Base-by-base conservation (phyloP, 495 filamentous ascomycete species). In the Penicilliopsis zonata region DNA sequence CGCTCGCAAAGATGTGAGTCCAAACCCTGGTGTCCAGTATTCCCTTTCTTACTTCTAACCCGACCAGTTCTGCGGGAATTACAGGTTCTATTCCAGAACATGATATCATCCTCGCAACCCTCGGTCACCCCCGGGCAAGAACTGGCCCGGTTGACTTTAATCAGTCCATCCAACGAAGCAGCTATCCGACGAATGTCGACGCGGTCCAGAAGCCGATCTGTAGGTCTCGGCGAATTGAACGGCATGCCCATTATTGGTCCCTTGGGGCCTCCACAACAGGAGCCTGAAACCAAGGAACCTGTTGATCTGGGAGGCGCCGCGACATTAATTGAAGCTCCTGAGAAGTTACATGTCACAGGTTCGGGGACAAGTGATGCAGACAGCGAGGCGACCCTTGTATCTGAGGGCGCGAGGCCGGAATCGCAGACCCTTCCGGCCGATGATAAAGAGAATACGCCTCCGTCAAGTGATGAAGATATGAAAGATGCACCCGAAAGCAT, bases 141-240 rank as follows among this genome's bases (percentile, higher is more conserved):
- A 40, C 70, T 96, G 39, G 88, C 87, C 13, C 76, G 86, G 23
- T 71, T 88, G 18, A 83, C 87, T 2, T 63, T 90, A 26, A 69
- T 79, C 38, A 78, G 67, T 35, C 65, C 71, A 2, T 63, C 67
- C 18, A 69, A 69, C 18, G 74, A 76, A 47, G 70, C 65, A 10
- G 63, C 60, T 3, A 68, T 71, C 30, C 68, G 73, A 21, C 65
- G 70, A 15, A 56, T 58, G 15, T 78, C 74, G 7, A 75, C 70
- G 5, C 57, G 69, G 15, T 50, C 52, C 26, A 51, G 46, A 30
- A 46, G 40, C 18, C 52, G 55, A 29, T 50, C 59, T n/a, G 43
- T 42, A 4, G 46, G 41, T 16, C 55, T 72, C 10, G 72, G 70
- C 21, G 60, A 67, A 18, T 63, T 76, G 18, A 45, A 65, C 28